Evolutionary conservation across 257 asterid genomes (phyloP), one percentile per base, ranked within the genome.

Genomic region (Primulina huaijiensis): DNA sequence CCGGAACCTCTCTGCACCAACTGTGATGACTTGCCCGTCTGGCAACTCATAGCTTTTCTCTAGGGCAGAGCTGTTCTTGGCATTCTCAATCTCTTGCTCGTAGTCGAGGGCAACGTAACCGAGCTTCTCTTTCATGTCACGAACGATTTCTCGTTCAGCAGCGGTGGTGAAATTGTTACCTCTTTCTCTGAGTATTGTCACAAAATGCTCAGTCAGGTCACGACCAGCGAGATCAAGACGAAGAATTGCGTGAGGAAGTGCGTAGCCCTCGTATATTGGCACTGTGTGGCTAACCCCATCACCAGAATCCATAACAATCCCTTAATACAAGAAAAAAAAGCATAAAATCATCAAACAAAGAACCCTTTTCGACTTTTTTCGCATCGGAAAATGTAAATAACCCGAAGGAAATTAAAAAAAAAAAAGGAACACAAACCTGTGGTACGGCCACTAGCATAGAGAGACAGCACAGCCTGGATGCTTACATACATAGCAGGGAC

Each of bases 401-500:
- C 16, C 27, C 7, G 19, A 7, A 65, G 34, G 29, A 20, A 19
- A 58, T 46, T 6, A 5, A 34, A 5, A 11, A 12, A 38, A 38
- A 1, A 37, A 35, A 67, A 8, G 11, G 58, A 68, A 68, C 7
- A 52, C 63, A 16, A 56, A 82, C 86, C 86, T 66, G 87, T 82
- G 33, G 84, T 82, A 8, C 84, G 87, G 25, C 87, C 87, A 68
- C 84, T 80, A 60, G 87, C 84, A 62, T 83, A 83, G 34, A 83
- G 84, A 33, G 87, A 80, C 61, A 83, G 29, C 17, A 83, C 87
- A 4, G 87, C 87, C 68, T 82, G 87, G 55, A 82, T 82, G 21
- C 79, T 83, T 8, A 82, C 87, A 70, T 82, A 82, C 87, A 82
- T 79, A 53, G 87, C 87, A 34, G 84, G 87, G 19, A 82, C 82